Percentiles rank a stretch among this genome's conserved stretches.
These are phyloP conservation scores for Cercospora nicotianae DNA, from an alignment of 2,329 filamentous ascomycete species.

Conservation along the genomic window DNA sequence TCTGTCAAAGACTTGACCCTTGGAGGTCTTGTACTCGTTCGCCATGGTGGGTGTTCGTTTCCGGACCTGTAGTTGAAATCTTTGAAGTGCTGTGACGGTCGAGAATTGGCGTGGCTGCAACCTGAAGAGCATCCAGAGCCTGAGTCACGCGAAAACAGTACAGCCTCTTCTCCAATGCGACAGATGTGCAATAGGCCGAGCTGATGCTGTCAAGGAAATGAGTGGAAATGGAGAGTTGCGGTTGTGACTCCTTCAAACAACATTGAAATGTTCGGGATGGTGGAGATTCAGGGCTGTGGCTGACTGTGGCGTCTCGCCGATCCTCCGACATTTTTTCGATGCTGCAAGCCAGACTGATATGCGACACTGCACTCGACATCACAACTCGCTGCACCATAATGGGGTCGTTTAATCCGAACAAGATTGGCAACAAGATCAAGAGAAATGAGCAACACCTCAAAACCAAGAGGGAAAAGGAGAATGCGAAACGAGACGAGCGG, in stretches of 20 bases:
- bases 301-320: constrained; percentile 9
- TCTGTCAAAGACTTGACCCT: constrained; percentile 87
- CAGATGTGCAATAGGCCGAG: background rate
- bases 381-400: constrained; percentile 22
- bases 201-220: background rate
- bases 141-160: constrained; percentile 1
- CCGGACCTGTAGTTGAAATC: constrained; percentile 31
- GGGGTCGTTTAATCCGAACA: constrained; percentile 35
- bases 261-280: constrained; percentile 5
- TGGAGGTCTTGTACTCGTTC: constrained; percentile 71
- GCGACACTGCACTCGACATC: background rate
- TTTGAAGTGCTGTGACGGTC: constrained; percentile 22
- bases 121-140: constrained; percentile 7
- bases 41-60: constrained; percentile 52
- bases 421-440: constrained; percentile 62
- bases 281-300: constrained; percentile 10
- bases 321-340: constrained; percentile 11
- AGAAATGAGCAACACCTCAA: constrained; percentile 76
- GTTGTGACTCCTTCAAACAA: constrained; percentile 5
- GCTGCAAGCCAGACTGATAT: background rate
- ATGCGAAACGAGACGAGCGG: constrained; percentile 71
- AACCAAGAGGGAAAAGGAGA: constrained; percentile 74
- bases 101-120: constrained; percentile 19
- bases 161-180: background rate
- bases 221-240: background rate